These are phyloP conservation scores for Citrus inodora DNA, from an alignment of 345 rosid species.

Conservation along the genomic window DNA sequence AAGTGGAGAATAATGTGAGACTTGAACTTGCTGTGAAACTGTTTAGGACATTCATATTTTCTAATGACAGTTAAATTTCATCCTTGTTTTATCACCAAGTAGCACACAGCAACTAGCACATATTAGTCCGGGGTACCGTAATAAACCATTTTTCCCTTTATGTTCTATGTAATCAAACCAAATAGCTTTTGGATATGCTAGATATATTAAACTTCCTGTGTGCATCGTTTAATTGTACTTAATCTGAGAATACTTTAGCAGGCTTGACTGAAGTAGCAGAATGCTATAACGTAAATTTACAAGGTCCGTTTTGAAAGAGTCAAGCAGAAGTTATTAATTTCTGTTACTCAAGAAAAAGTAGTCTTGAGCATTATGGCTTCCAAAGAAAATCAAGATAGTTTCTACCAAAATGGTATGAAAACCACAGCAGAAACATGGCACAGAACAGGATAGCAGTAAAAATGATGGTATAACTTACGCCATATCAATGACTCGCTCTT, in stretches of 20 bases:
- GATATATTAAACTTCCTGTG: background rate
- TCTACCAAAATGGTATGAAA: background rate
- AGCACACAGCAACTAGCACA: background rate
- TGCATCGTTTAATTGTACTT: background rate
- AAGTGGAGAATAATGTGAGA: background rate
- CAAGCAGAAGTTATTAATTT: background rate
- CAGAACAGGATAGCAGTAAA: background rate
- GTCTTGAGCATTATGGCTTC: background rate
- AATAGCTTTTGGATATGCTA: background rate
- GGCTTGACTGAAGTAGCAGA: background rate
- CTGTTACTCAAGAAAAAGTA: background rate
- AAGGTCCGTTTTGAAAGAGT: background rate
- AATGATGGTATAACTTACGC: slow-evolving; percentile 62
- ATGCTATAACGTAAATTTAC: background rate
- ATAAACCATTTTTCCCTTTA: too few relatives aligned
- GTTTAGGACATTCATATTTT: background rate
- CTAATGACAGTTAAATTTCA: background rate
- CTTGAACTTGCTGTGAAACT: background rate
- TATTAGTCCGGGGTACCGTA: background rate
- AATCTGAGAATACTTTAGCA: background rate
- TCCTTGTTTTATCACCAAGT: background rate
- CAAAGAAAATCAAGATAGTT: background rate
- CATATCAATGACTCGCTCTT: slow-evolving; percentile 84
- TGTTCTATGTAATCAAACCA: too few relatives aligned
- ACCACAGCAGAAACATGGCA: background rate